Percentiles rank a stretch among this genome's conserved stretches.
Conservation (phyloP, 305 asterid genomes). For the Andrographis paniculata region DNA sequence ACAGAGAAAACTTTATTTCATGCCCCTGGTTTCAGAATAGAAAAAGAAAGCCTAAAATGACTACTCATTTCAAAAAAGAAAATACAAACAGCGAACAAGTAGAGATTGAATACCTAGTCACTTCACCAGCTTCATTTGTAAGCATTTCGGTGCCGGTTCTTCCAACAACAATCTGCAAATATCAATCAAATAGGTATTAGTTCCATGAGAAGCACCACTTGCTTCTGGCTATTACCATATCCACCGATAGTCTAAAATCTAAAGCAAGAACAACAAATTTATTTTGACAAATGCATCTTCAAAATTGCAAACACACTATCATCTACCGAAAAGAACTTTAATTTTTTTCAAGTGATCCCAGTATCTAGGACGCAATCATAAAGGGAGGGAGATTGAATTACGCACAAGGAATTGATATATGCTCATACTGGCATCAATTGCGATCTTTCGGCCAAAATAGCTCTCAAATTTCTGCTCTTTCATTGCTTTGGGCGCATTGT, state of each 20-base stretch:
- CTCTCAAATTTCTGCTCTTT: slow-evolving; percentile 92
- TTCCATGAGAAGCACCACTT: neutral
- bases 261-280: no score
- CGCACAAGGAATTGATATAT: slow-evolving; percentile 87
- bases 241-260: neutral
- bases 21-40: no score
- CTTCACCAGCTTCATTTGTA: slow-evolving; percentile 96
- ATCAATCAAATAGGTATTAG: no score
- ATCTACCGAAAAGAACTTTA: no score
- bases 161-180: slow-evolving; percentile 91
- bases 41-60: no score
- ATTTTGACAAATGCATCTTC: no score
- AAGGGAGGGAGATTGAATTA: neutral
- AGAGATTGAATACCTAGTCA: slow-evolving; percentile 59
- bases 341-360: no score
- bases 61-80: no score
- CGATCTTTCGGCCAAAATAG: slow-evolving; percentile 92
- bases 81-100: neutral
- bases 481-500: slow-evolving; percentile 87
- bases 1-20: no score
- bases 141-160: slow-evolving; percentile 86
- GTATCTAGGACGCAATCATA: no score
- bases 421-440: slow-evolving; percentile 98
- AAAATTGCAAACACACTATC: no score
- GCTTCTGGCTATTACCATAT: neutral